These are phyloP conservation scores for Geosmithia flava DNA, from an alignment of 2,329 filamentous ascomycete species.

Conservation along the genomic window DNA sequence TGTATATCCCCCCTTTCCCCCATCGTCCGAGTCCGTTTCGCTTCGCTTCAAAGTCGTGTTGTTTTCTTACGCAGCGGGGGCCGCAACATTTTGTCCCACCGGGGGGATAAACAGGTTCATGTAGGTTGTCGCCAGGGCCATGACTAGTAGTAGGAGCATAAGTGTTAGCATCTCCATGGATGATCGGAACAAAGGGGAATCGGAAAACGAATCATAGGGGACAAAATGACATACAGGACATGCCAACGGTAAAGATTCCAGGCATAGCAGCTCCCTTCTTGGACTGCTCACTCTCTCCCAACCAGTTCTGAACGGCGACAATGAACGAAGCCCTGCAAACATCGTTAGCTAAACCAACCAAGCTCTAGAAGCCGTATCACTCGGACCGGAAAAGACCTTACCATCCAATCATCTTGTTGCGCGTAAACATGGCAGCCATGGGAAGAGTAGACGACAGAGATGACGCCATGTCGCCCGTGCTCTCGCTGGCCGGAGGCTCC, in stretches of 20 bases:
- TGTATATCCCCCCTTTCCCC: neutral
- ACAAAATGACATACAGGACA: constrained; percentile 65
- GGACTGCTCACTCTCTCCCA: constrained; percentile 59
- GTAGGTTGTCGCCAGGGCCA: constrained; percentile 44
- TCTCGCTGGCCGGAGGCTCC: constrained; percentile 55
- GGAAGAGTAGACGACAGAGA: constrained; percentile 68
- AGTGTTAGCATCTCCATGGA: neutral
- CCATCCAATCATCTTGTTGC: constrained; percentile 71
- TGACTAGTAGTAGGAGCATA: constrained; percentile 27
- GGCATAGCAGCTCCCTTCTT: constrained; percentile 57
- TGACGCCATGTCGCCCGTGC: constrained; percentile 57
- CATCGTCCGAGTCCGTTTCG: neutral
- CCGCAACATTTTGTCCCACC: neutral
- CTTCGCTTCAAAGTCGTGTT: too few species aligned
- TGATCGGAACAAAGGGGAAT: neutral
- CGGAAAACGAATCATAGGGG: too few species aligned
- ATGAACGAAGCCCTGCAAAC: constrained; percentile 54
- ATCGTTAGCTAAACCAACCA: neutral
- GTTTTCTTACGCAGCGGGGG: neutral
- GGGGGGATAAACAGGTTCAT: constrained; percentile 38
- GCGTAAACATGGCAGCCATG: constrained; percentile 91
- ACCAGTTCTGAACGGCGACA: constrained; percentile 64
- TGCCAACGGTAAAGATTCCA: constrained; percentile 58
- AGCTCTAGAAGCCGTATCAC: neutral
- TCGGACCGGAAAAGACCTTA: constrained; percentile 16